These are phyloP conservation scores for Micractinium conductrix DNA, from an alignment of 139 green algal genomes.

Conservation along the genomic window DNA sequence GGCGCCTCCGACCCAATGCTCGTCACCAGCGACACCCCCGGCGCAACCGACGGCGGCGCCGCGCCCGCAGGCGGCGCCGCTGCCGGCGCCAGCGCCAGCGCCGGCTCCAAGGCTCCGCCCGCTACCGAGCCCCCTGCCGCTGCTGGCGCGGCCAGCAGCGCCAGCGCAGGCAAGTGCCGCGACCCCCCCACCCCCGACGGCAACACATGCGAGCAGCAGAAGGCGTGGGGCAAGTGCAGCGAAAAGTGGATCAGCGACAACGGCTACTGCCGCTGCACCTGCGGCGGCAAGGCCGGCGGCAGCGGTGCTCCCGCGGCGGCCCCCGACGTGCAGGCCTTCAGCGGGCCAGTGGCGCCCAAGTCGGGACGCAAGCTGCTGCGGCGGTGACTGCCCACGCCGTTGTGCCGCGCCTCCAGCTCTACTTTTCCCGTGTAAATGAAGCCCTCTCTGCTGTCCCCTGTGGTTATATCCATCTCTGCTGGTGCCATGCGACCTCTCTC, in stretches of 20 bases:
- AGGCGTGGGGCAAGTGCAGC: conserved; percentile 53
- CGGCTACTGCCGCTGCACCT: conserved; percentile 44
- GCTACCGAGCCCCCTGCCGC: neutral
- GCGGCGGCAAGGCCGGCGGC: conserved; percentile 1
- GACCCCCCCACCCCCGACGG: conserved; percentile 23
- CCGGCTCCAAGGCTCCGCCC: neutral
- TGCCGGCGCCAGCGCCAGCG: neutral
- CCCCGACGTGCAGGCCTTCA: neutral
- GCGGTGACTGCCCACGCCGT: too few species aligned
- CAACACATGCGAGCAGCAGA: conserved; percentile 51
- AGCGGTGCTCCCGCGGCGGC: too few species aligned
- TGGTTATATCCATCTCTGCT: too few species aligned
- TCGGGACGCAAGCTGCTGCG: neutral
- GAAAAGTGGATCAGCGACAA: conserved; percentile 26
- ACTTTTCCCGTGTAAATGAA: too few species aligned
- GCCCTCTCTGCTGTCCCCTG: too few species aligned
- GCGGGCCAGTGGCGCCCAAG: neutral
- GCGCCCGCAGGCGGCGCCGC: neutral
- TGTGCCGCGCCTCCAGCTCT: too few species aligned
- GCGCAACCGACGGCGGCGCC: neutral
- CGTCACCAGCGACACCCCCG: conserved; percentile 33
- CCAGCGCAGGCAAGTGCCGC: neutral
- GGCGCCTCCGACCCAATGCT: conserved; percentile 45
- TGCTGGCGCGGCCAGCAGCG: neutral
- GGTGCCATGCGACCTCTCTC: too few species aligned